Base-by-base conservation (phyloP, 768 basidiomycete species). In the Mycena kentingensis region DNA sequence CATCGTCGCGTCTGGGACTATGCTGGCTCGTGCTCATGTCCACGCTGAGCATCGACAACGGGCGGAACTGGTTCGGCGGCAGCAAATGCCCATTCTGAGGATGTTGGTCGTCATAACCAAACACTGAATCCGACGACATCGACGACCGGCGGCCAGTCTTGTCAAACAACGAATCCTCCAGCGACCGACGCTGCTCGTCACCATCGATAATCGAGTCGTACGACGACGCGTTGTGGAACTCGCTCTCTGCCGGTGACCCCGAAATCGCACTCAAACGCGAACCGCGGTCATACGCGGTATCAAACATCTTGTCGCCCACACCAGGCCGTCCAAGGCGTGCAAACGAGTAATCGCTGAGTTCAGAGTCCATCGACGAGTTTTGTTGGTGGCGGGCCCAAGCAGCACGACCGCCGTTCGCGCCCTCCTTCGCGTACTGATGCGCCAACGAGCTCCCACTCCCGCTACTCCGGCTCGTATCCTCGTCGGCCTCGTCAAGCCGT, bases 251-350 rank as follows among this genome's bases (percentile, higher is more conserved):
- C 1, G 88, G 87, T 0, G 88, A 89, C 0, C 80, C 85, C 1
- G 84, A 79, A 54, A 90, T 88, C 0, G 87, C 72, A 0, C 75
- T 64, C 24, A 90, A 73, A 0, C 85, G 80, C 53, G 78, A 74
- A 2, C 76, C 79, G 41, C 74, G 77, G 29, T 81, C 81, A 6
- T 60, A 66, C 18, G 63, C 64, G 12, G 76, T 83, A 31, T 87
- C 84, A 56, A 93, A 88, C 90, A 93, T 93, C 77, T 91, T 93
- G 67, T 93, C 90, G 1, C 90, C 90, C 3, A 92, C 65, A 3
- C 84, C 88, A 2, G 90, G 90, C 10, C 90, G 79, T 2, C 77
- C 82, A 1, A 87, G 67, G n/a, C 78, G 72, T 58, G 73, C 67
- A 3, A 69, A 74, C 10, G 87, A 84, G 55, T 79, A 80, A 39